Evolutionary conservation across 495 filamentous ascomycete species (phyloP).

Genomic region (Daldinia childiae): DNA sequence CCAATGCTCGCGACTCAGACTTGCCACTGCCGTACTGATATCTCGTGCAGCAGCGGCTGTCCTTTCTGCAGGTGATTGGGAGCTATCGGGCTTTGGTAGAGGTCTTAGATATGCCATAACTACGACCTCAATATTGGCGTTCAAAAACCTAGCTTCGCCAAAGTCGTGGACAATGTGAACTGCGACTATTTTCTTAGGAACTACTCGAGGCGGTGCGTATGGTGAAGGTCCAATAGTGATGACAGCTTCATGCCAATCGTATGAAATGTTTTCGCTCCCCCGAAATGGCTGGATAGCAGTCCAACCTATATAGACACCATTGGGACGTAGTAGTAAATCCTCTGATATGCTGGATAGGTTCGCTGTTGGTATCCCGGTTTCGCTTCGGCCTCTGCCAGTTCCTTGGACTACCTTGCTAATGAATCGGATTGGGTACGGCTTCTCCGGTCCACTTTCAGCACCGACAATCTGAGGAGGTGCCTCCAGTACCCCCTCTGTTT

Average conservation of each 20-base stretch:
- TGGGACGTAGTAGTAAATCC: slow-evolving; percentile 59
- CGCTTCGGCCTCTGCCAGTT: slow-evolving; percentile 43
- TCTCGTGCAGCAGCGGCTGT: slow-evolving; percentile 60
- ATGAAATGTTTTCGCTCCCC: slow-evolving; percentile 19
- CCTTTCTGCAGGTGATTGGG: slow-evolving; percentile 50
- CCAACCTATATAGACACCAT: slow-evolving; percentile 73
- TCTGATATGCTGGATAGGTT: slow-evolving; percentile 57
- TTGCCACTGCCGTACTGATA: slow-evolving; percentile 57
- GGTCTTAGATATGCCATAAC: slow-evolving; percentile 65
- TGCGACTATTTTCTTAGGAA: slow-evolving; percentile 51
- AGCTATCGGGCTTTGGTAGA: slow-evolving; percentile 46
- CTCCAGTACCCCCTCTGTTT: slow-evolving; percentile 31
- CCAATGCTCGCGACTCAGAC: slow-evolving; percentile 66
- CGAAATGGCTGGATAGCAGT: slow-evolving; percentile 50
- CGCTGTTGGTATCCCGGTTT: slow-evolving; percentile 50
- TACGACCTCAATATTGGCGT: slow-evolving; percentile 57
- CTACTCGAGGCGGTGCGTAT: slow-evolving; percentile 49
- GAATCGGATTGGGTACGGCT: slow-evolving; percentile 68
- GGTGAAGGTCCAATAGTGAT: slow-evolving; percentile 60
- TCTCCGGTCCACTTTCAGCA: slow-evolving; percentile 61
- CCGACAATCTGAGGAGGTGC: slow-evolving; percentile 38
- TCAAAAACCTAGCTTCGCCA: slow-evolving; percentile 49
- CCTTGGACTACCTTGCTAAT: slow-evolving; percentile 52
- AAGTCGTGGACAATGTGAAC: slow-evolving; percentile 61
- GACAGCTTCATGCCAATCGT: slow-evolving; percentile 63